Evolutionary conservation across 2,329 filamentous ascomycete species (phyloP).

Genomic region (Pseudogymnoascus sp.): DNA sequence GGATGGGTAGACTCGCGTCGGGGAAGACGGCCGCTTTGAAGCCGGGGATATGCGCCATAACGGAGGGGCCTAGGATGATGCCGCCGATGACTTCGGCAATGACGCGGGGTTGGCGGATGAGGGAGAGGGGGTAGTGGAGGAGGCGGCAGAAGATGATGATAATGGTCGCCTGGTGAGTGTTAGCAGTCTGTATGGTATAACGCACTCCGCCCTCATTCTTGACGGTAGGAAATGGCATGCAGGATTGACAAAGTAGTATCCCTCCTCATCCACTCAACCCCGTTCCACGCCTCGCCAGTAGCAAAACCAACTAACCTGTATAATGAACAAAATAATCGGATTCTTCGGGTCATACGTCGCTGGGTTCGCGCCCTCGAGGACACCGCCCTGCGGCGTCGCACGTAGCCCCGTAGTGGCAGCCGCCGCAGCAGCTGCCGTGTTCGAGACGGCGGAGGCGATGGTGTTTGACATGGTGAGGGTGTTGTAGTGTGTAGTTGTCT

Average conservation of each 20-base stretch:
- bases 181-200: constrained; percentile 3
- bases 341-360: constrained; percentile 52
- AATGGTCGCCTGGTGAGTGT: constrained; percentile 48
- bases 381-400: constrained; percentile 45
- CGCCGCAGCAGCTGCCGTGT: constrained; percentile 1
- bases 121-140: constrained; percentile 67
- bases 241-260: background rate
- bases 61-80: constrained; percentile 75
- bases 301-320: constrained; percentile 43
- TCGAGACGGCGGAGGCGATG: constrained; percentile 4
- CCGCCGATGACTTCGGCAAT: constrained; percentile 82
- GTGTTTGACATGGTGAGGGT: constrained; percentile 1
- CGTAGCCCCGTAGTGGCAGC: background rate
- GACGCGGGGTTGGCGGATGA: constrained; percentile 70
- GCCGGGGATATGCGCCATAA: constrained; percentile 76
- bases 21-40: constrained; percentile 75
- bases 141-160: constrained; percentile 68
- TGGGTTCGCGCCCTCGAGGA: constrained; percentile 56
- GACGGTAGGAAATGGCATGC: background rate
- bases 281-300: background rate
- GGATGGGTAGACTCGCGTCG: constrained; percentile 59
- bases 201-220: background rate
- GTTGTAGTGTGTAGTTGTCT: background rate
- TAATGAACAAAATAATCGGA: constrained; percentile 60
- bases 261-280: background rate